These are phyloP conservation scores for Echites panduratus DNA, from an alignment of 257 asterid species.

Conservation along the genomic window DNA sequence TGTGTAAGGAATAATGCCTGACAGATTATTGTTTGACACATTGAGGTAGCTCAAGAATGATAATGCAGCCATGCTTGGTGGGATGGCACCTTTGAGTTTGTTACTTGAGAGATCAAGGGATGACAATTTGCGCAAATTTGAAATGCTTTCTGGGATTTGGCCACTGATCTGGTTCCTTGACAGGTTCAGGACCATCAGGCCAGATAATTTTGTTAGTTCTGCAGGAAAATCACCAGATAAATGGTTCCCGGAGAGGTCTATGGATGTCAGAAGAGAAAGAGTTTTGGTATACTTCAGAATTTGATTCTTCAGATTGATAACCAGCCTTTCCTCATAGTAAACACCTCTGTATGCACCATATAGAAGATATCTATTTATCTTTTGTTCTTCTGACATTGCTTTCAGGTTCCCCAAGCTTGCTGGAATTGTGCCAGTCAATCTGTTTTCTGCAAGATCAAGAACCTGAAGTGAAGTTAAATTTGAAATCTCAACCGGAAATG, in stretches of 20 bases:
- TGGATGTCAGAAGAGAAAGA: slow-evolving; percentile 43
- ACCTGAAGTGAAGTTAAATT: slow-evolving; percentile 35
- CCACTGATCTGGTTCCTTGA: slow-evolving; percentile 45
- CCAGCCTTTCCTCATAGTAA: slow-evolving; percentile 41
- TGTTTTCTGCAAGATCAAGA: slow-evolving; percentile 47
- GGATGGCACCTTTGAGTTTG: slow-evolving; percentile 37
- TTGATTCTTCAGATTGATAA: slow-evolving; percentile 34
- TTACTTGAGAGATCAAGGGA: slow-evolving; percentile 53
- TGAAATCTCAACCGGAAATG: slow-evolving; percentile 25
- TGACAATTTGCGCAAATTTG: slow-evolving; percentile 28
- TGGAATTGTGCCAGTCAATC: slow-evolving; percentile 33
- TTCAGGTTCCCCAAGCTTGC: slow-evolving; percentile 31
- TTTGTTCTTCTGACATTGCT: slow-evolving; percentile 35
- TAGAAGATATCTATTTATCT: slow-evolving; percentile 23
- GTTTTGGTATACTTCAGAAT: slow-evolving; percentile 41
- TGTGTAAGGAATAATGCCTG: slow-evolving; percentile 41
- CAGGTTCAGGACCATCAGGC: slow-evolving; percentile 37
- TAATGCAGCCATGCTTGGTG: slow-evolving; percentile 35
- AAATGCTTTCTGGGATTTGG: slow-evolving; percentile 39
- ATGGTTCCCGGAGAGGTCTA: slow-evolving; percentile 44
- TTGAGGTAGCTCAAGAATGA: slow-evolving; percentile 38
- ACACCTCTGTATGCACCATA: slow-evolving; percentile 39
- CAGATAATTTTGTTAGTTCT: slow-evolving; percentile 25
- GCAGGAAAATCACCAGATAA: slow-evolving; percentile 38
- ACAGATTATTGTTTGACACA: slow-evolving; percentile 56